Conservation (phyloP, 208 protist species). For the Trypanosoma theileri region DNA sequence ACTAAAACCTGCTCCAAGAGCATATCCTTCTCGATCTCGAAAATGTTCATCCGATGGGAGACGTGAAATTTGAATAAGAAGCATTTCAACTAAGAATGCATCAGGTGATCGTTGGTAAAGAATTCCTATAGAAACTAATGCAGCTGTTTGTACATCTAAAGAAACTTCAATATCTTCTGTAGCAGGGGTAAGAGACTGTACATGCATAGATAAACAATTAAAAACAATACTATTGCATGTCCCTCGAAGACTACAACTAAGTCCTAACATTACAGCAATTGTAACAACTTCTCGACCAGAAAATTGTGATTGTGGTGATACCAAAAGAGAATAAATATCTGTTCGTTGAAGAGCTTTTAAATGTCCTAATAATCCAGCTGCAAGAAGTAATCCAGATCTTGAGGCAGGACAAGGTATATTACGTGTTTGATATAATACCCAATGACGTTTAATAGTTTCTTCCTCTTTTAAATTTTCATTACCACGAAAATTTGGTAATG, state of each 20-base stretch:
- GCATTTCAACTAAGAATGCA: conserved; percentile 76
- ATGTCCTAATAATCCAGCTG: conserved; percentile 76
- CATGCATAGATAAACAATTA: conserved; percentile 84
- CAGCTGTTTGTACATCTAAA: conserved; percentile 78
- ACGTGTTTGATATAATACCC: conserved; percentile 88
- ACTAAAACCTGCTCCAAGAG: conserved; percentile 70
- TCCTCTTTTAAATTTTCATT: conserved; percentile 29
- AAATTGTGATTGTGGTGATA: conserved; percentile 60
- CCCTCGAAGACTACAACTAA: conserved; percentile 86
- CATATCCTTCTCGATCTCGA: conserved; percentile 75
- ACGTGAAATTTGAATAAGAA: conserved; percentile 83
- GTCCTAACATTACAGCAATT: conserved; percentile 80
- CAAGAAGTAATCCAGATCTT: conserved; percentile 70
- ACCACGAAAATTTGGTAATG: conserved; percentile 34
- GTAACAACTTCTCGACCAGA: conserved; percentile 70
- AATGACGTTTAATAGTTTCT: conserved; percentile 66
- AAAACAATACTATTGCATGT: conserved; percentile 78
- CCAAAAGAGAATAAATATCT: conserved; percentile 85
- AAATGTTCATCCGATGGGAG: conserved; percentile 88
- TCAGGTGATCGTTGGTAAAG: conserved; percentile 69
- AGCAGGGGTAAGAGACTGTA: conserved; percentile 78
- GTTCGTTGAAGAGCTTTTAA: conserved; percentile 80
- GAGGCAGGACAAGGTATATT: conserved; percentile 55
- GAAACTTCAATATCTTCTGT: conserved; percentile 86
- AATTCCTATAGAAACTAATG: conserved; percentile 75